These are phyloP conservation scores for Penicillium capsulatum DNA, from an alignment of 2,329 filamentous ascomycete genomes.

Conservation along the genomic window DNA sequence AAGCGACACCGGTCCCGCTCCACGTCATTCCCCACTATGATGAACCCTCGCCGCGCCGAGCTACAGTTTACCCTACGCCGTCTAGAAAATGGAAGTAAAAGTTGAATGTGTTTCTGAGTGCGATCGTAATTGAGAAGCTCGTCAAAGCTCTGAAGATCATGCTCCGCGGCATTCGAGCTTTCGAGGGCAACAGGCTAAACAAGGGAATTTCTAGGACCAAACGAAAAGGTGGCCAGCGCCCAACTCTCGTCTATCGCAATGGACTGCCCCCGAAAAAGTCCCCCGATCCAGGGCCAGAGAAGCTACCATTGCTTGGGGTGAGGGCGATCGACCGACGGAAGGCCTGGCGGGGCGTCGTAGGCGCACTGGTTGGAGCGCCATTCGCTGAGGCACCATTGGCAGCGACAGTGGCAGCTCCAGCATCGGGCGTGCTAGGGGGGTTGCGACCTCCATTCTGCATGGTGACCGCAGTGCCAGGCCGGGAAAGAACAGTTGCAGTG, in stretches of 20 bases:
- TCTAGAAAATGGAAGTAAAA: no score
- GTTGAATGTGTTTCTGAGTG: no score
- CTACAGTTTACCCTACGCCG: no score
- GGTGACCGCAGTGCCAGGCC: constrained; percentile 39
- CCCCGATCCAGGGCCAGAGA: constrained; percentile 33
- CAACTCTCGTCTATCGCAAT: constrained; percentile 27
- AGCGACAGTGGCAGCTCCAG: constrained; percentile 11
- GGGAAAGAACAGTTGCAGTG: constrained; percentile 30
- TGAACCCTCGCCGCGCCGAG: no score
- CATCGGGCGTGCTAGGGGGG: constrained; percentile 40
- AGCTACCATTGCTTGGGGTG: constrained; percentile 42
- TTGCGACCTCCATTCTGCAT: constrained; percentile 42
- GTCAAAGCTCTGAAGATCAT: no score
- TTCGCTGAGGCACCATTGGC: constrained; percentile 7
- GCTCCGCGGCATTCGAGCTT: no score
- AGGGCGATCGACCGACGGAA: constrained; percentile 42
- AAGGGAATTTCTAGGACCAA: no score
- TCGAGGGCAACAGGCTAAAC: no score
- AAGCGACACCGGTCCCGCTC: constrained; percentile 6
- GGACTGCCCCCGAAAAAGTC: constrained; percentile 42
- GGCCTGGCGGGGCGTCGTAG: constrained; percentile 41
- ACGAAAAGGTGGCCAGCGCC: no score
- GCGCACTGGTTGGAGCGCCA: constrained; percentile 27
- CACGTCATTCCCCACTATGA: constrained; percentile 33
- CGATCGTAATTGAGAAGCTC: no score